These are phyloP conservation scores for Stentor roeselii DNA, from an alignment of 73 alveolate genomes.

Conservation along the genomic window DNA sequence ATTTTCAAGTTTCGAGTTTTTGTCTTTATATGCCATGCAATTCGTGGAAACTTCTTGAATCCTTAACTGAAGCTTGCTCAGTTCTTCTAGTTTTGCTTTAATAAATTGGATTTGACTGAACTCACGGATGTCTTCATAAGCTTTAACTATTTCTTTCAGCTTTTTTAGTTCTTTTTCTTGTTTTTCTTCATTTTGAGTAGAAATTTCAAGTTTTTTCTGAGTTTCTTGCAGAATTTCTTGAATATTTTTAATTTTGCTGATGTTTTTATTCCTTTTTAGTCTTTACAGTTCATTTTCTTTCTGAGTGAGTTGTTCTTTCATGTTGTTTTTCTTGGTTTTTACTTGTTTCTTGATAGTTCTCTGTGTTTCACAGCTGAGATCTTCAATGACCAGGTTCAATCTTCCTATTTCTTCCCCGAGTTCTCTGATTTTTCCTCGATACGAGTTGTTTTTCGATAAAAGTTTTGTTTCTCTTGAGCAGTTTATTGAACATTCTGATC, in stretches of 20 bases:
- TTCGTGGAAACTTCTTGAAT: neutral
- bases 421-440: neutral
- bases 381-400: neutral
- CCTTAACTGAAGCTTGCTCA: neutral
- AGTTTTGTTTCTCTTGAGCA: neutral
- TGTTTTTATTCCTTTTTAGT: neutral
- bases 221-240: neutral
- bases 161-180: neutral
- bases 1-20: neutral
- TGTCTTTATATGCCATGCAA: neutral
- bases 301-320: neutral
- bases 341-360: neutral
- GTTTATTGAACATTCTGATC: neutral
- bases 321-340: neutral
- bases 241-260: neutral
- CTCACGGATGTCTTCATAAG: neutral
- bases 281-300: conserved; percentile 29
- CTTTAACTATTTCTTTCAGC: neutral
- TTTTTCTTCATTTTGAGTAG: no score
- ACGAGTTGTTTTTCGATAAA: neutral
- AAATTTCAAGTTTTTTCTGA: neutral
- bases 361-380: neutral
- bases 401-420: neutral
- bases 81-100: neutral
- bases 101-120: no score